Percentiles rank a stretch among this genome's conserved stretches.
Evolutionary conservation across 192 early-diverging fungal genomes (phyloP).

Genomic region (Umbelopsis sp.): DNA sequence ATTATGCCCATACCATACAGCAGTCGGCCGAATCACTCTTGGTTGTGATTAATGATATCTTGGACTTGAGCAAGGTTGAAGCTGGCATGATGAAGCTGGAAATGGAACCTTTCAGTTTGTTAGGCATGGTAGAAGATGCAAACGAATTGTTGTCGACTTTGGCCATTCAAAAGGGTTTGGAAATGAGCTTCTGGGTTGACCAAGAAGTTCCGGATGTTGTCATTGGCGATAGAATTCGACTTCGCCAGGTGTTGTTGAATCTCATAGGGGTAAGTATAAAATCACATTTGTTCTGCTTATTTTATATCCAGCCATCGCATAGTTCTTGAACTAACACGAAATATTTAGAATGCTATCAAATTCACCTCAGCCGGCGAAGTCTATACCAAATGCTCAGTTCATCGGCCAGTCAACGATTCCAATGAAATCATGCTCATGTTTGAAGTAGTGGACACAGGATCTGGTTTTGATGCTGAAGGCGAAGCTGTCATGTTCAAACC

Average conservation of each 20-base stretch:
- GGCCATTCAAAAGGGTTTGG: constrained; percentile 71
- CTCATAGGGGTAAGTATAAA: constrained; percentile 65
- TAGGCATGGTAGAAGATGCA: constrained; percentile 65
- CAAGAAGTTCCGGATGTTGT: constrained; percentile 71
- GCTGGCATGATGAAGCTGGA: constrained; percentile 84
- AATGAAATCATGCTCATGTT: constrained; percentile 61
- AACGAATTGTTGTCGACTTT: constrained; percentile 75
- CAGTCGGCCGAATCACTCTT: constrained; percentile 75
- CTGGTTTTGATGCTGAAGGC: constrained; percentile 76
- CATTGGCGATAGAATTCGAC: constrained; percentile 72
- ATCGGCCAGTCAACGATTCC: constrained; percentile 28
- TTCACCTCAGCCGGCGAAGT: constrained; percentile 79
- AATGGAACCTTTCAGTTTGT: constrained; percentile 66
- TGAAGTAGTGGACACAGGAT: constrained; percentile 79
- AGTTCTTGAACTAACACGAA: neutral
- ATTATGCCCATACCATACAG: constrained; percentile 78
- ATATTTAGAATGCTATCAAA: constrained; percentile 75
- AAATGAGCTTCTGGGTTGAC: constrained; percentile 68
- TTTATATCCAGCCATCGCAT: neutral
- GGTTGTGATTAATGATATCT: constrained; percentile 82
- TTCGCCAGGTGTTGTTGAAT: constrained; percentile 81
- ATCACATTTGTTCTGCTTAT: neutral
- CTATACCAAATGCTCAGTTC: constrained; percentile 56
- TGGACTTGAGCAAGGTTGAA: constrained; percentile 84
- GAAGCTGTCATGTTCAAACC: constrained; percentile 77